Evolutionary conservation across 768 basidiomycete genomes (phyloP), one percentile per base, ranked within the genome.

Genomic region (Tylopilus rubrobrunneus): DNA sequence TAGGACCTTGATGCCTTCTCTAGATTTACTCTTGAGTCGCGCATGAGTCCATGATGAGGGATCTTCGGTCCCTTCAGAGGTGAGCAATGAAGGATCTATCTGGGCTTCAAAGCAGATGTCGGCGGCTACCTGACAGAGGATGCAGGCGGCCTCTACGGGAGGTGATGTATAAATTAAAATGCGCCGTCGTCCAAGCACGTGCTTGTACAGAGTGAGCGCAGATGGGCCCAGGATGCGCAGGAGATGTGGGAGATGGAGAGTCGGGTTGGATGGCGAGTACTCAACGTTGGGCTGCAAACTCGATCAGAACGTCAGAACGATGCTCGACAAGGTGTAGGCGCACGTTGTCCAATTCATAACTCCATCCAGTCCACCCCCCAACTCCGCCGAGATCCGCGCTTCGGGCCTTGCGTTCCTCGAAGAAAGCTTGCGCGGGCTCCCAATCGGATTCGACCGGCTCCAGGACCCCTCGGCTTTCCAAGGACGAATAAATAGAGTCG

Each of bases 161-260:
- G 89, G 89, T 2, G 83, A 73, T 0, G 90, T 89, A 64, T 88
- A 89, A 33, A 93, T 85, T 37, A 93, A 73, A n/a, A 92, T 80
- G 15, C 91, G 77, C 49, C 77, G 81, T 7, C 90, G 79, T 0
- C 84, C 85, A 5, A 92, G 75, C 15, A 89, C 80, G 60, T 91
- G 82, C 62, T 91, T 91, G 72, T 89, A 89, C 3, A 92, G 68
- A 0, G 88, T 92, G 34, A 92, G 70, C 0, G 82, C 81, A 1
- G 89, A 88, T 0, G 89, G 89, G 0, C 91, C 91, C 25, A 93
- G 75, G 49, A 91, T 83, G 28, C 85, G 83, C 28, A 92, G 71
- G 21, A 92, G 72, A 54, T 89, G 86, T 0, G 90, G 79, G 39
- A 93, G 81, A 57, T 89, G 87, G 3, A 86, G 69, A 5, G 84